phyloP scores from a whole-genome alignment of 805 yeast genomes.

The Candida suzukii region DNA sequence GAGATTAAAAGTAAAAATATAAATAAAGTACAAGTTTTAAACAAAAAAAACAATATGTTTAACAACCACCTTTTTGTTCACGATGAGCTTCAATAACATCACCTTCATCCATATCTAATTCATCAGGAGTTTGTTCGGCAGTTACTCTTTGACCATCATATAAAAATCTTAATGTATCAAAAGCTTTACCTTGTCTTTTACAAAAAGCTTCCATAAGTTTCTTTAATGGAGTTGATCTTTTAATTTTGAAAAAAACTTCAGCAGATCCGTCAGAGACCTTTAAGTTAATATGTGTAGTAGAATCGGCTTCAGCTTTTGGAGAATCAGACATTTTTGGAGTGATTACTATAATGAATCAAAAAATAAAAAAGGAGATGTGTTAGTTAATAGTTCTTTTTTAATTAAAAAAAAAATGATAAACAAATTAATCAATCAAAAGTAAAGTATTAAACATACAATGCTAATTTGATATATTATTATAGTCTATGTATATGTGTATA shows the following conservation, averaged over 20 bases:
- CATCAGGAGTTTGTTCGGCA: slow-evolving; percentile 88
- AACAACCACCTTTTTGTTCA: slow-evolving; percentile 75
- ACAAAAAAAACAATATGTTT: neutral
- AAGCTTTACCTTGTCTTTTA: slow-evolving; percentile 90
- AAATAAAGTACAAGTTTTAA: too few species aligned
- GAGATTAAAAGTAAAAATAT: too few species aligned
- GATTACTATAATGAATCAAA: too few species aligned
- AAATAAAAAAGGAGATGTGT: too few species aligned
- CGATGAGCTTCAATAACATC: slow-evolving; percentile 96
- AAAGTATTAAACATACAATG: too few species aligned
- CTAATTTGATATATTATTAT: too few species aligned
- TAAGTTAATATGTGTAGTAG: slow-evolving; percentile 75
- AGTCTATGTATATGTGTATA: too few species aligned
- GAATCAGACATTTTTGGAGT: slow-evolving; percentile 24
- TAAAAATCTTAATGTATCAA: slow-evolving; percentile 77
- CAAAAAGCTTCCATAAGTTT: slow-evolving; percentile 98
- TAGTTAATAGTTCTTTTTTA: too few species aligned
- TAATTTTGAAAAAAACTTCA: slow-evolving; percentile 93
- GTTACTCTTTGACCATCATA: slow-evolving; percentile 89
- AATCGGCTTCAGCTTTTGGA: slow-evolving; percentile 44
- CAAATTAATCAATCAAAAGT: too few species aligned
- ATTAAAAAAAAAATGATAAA: too few species aligned
- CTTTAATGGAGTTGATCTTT: slow-evolving; percentile 83
- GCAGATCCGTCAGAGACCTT: slow-evolving; percentile 92
- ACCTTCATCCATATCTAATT: slow-evolving; percentile 88